These are phyloP conservation scores for Suillus weaverae DNA, from an alignment of 768 basidiomycete species.

Conservation along the genomic window DNA sequence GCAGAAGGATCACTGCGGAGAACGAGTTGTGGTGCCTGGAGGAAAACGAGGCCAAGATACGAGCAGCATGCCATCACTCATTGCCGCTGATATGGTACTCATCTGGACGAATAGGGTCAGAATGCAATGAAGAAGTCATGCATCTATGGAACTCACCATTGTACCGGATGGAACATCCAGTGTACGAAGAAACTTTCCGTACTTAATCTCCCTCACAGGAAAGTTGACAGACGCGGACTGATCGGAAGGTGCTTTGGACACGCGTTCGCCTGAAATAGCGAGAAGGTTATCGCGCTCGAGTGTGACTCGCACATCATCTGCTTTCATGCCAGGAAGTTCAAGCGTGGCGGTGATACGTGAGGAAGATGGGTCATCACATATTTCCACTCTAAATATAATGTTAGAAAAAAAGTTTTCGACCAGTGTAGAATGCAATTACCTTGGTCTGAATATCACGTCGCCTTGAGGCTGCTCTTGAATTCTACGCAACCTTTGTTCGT, in stretches of 20 bases:
- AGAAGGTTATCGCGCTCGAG: conserved; percentile 31
- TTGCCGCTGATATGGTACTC: conserved; percentile 38
- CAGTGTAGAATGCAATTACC: conserved; percentile 17
- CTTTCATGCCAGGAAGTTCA: conserved; percentile 41
- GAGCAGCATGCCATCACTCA: conserved; percentile 40
- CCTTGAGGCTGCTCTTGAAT: conserved; percentile 25
- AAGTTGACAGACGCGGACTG: conserved; percentile 23
- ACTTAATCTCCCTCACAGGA: conserved; percentile 39
- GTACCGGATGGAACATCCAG: conserved; percentile 38
- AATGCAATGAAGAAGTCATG: conserved; percentile 6
- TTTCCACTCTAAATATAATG: conserved; percentile 33
- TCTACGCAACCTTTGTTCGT: conserved; percentile 18
- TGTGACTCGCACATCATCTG: conserved; percentile 35
- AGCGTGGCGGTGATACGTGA: conserved; percentile 35
- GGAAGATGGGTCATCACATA: conserved; percentile 37
- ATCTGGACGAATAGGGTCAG: conserved; percentile 21
- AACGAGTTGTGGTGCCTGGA: conserved; percentile 15
- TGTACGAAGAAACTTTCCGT: conserved; percentile 38
- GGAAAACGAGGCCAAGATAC: conserved; percentile 39
- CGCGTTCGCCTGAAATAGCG: conserved; percentile 37
- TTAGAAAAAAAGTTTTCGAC: conserved; percentile 15
- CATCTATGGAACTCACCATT: conserved; percentile 27
- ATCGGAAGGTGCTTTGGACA: conserved; percentile 15
- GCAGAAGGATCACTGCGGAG: conserved; percentile 6
- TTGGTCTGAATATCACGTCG: conserved; percentile 33